Evolutionary conservation across 2,329 filamentous ascomycete species (phyloP), one percentile per base, ranked within the genome.

Genomic region (Aspergillus tanneri): DNA sequence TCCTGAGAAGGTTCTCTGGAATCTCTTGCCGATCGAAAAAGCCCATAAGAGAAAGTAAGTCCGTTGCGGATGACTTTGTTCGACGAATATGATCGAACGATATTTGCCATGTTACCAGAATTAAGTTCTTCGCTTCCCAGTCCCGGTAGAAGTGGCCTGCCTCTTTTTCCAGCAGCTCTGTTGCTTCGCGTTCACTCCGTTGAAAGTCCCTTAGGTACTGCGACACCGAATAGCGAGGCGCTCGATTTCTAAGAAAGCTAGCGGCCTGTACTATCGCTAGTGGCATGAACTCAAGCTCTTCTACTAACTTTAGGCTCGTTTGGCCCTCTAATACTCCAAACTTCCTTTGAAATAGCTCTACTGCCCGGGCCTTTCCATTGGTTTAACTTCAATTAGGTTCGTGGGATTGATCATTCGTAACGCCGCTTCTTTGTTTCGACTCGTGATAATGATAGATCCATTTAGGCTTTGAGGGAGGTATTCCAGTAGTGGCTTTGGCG

Each of bases 41-140:
- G 28, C 57, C 58, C 60, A 68, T 63, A 0, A 65, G 44, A 4
- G 61, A 62, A 7, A 67, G 39, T 4, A 66, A 47, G 12, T 60
- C 50, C 10, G 58, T 56, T 10, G 66, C 64, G 2, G 54, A 54
- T 21, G 47, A 58, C 22, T 51, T 52, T 22, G 21, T 48, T 38
- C 57, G 8, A 1, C 39, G 54, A 16, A 69, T 63, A n/a, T 60
- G 34, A 8, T 68, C 57, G 47, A 69, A 70, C 2, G 66, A 64
- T 21, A 69, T 62, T 39, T 63, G 59, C 66, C 59, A 69, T 1
- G 66, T 69, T 4, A 51, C 22, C 12, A 65, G 11, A 25, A 68
- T 56, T 2, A 58, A 57, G 37, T 63, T 63, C 10, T 55, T 54
- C 2, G 57, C 57, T 16, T 56, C 46, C 28, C 43, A 36, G 25